These are phyloP conservation scores for Amylocystis lapponica DNA, from an alignment of 768 basidiomycete species.

Conservation along the genomic window DNA sequence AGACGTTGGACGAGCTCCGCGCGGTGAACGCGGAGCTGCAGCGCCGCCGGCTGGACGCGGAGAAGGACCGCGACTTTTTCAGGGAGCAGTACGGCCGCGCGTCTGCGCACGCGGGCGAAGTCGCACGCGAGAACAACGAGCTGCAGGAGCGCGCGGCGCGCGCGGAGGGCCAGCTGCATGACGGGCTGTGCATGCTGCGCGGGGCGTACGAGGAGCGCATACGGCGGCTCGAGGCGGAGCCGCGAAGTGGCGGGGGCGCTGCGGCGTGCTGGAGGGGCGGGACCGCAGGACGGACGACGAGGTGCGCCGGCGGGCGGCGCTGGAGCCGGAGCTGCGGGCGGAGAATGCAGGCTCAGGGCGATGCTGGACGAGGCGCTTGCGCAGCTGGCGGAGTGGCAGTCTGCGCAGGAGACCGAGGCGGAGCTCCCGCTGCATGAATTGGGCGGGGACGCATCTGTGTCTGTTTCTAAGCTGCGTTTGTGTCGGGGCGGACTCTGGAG, in stretches of 20 bases:
- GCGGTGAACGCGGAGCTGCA: constrained; percentile 21
- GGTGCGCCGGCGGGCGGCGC: constrained; percentile 17
- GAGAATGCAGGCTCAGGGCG: constrained; percentile 14
- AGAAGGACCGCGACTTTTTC: constrained; percentile 25
- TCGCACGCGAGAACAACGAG: constrained; percentile 22
- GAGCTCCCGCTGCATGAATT: background rate
- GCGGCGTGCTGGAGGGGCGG: constrained; percentile 11
- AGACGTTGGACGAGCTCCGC: constrained; percentile 19
- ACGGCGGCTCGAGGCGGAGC: constrained; percentile 44
- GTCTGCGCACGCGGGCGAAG: constrained; percentile 20
- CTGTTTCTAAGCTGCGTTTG: no score
- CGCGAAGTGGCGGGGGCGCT: constrained; percentile 40
- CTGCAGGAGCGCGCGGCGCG: constrained; percentile 18
- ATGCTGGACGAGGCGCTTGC: constrained; percentile 6
- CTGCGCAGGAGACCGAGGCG: background rate
- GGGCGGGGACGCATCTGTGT: no score
- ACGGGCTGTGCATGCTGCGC: constrained; percentile 48
- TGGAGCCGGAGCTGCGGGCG: constrained; percentile 15
- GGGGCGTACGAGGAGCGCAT: constrained; percentile 45
- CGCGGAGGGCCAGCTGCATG: constrained; percentile 43
- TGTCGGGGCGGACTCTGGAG: no score
- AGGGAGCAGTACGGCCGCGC: constrained; percentile 23
- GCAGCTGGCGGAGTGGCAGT: constrained; percentile 10
- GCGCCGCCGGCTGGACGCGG: constrained; percentile 19
- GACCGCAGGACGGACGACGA: constrained; percentile 19